Conservation (phyloP, 2,329 filamentous ascomycete species). For the Chaetomium globosum region DNA sequence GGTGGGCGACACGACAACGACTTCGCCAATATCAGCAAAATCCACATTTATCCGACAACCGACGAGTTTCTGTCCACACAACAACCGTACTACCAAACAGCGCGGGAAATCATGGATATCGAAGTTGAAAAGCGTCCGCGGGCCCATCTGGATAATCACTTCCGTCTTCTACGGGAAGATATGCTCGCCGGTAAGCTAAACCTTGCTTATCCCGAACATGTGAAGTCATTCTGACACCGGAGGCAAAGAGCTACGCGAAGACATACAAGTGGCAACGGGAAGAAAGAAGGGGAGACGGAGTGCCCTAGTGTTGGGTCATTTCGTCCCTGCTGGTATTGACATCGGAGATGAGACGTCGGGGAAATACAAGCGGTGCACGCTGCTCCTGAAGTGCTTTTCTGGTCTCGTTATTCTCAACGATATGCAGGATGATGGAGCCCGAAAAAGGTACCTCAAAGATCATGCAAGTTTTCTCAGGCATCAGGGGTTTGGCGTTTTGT, state of each 20-base stretch:
- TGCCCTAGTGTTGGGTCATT: conserved; percentile 44
- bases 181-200: conserved; percentile 54
- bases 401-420: conserved; percentile 50
- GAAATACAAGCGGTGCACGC: conserved; percentile 39
- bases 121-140: conserved; percentile 45
- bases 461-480: conserved; percentile 59
- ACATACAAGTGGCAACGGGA: conserved; percentile 55
- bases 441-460: conserved; percentile 51
- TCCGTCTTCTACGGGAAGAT: conserved; percentile 70
- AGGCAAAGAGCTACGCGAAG: conserved; percentile 59
- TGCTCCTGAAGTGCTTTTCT: conserved; percentile 47
- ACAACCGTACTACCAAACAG: conserved; percentile 57
- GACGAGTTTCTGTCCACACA: conserved; percentile 63
- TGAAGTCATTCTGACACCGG: neutral
- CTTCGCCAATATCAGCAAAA: conserved; percentile 60
- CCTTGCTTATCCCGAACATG: neutral
- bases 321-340: conserved; percentile 47
- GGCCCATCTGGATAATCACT: conserved; percentile 69
- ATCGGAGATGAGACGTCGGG: conserved; percentile 38
- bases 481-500: conserved; percentile 62
- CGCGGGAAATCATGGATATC: conserved; percentile 52
- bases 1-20: conserved; percentile 78
- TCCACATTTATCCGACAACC: conserved; percentile 66
- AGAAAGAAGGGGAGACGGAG: conserved; percentile 51
- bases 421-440: conserved; percentile 35